Percentiles rank a stretch among this genome's conserved stretches.
Conservation (phyloP, 768 basidiomycete genomes). For the Cubamyces lactineus region DNA sequence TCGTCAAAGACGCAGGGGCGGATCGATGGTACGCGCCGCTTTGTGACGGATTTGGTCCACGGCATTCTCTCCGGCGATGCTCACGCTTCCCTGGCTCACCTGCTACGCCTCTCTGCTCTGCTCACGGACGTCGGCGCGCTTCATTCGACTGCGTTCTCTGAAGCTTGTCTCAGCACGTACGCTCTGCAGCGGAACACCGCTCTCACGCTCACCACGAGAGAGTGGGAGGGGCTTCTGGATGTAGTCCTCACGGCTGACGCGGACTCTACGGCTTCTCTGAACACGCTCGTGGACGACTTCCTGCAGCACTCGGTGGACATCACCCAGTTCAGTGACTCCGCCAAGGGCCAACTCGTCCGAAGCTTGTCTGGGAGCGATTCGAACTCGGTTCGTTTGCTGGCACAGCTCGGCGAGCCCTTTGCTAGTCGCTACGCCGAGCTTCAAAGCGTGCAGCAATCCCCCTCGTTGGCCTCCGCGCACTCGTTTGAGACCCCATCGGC, state of each 20-base stretch:
- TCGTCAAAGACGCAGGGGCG: conserved; percentile 18
- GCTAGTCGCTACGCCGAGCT: conserved; percentile 18
- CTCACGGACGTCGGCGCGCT: conserved; percentile 26
- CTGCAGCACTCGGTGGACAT: conserved; percentile 25
- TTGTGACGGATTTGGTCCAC: conserved; percentile 17
- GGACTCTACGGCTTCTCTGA: conserved; percentile 18
- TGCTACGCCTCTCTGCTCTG: conserved; percentile 19
- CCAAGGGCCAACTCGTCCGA: conserved; percentile 19
- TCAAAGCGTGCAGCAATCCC: conserved; percentile 8
- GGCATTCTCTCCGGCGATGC: neutral
- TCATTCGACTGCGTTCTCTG: conserved; percentile 39
- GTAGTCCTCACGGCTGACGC: conserved; percentile 33
- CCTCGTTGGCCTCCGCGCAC: conserved; percentile 9
- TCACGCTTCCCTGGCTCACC: conserved; percentile 5
- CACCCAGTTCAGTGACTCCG: conserved; percentile 19
- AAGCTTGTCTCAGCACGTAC: conserved; percentile 48
- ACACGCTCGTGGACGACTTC: conserved; percentile 16
- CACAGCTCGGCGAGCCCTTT: conserved; percentile 24
- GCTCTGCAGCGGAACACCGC: conserved; percentile 41
- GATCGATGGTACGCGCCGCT: conserved; percentile 24
- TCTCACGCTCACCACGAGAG: conserved; percentile 39
- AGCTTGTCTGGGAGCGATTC: conserved; percentile 17
- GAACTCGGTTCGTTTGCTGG: conserved; percentile 19
- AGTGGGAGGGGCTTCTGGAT: conserved; percentile 52
- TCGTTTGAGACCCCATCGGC: conserved; percentile 14